Conservation (phyloP, 1,139 yeast genomes). For the Kurtzmaniella natalensis region DNA sequence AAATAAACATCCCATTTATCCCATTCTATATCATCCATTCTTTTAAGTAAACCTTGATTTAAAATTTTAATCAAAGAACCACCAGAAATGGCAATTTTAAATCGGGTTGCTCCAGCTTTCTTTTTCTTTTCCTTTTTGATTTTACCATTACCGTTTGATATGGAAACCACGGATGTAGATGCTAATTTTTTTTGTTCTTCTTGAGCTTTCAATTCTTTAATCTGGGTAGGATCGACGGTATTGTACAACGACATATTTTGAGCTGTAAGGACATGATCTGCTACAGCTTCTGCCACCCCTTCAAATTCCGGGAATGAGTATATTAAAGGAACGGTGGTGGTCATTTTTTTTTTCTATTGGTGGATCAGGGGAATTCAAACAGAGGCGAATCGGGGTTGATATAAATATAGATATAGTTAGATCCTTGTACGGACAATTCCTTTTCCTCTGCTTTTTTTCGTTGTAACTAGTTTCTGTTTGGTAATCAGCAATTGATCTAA, state of each 20-base stretch:
- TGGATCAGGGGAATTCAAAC: too few species aligned
- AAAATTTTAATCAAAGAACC: slow-evolving; percentile 87
- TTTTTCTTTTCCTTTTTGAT: slow-evolving; percentile 36
- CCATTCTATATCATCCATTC: slow-evolving; percentile 77
- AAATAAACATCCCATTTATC: slow-evolving; percentile 93
- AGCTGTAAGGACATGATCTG: slow-evolving; percentile 77
- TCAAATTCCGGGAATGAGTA: slow-evolving; percentile 86
- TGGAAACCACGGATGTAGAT: slow-evolving; percentile 4
- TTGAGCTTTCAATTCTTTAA: slow-evolving; percentile 23
- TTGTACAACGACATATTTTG: slow-evolving; percentile 68
- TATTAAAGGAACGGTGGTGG: slow-evolving; percentile 88
- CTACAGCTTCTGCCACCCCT: slow-evolving; percentile 93
- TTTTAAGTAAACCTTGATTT: slow-evolving; percentile 73
- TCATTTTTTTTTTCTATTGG: slow-evolving; percentile 55
- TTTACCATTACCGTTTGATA: slow-evolving; percentile 3
- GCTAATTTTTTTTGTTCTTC: slow-evolving; percentile 1
- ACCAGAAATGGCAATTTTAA: slow-evolving; percentile 88
- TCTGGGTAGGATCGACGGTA: slow-evolving; percentile 37
- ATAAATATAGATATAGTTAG: too few species aligned
- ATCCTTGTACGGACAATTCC: too few species aligned
- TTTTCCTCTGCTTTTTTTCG: too few species aligned
- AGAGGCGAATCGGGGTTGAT: too few species aligned
- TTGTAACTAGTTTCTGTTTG: too few species aligned
- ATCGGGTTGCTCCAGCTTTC: slow-evolving; percentile 56
- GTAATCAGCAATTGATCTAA: too few species aligned